Percentiles rank a stretch among this genome's conserved stretches.
These are phyloP conservation scores for Lentinula detonsa DNA, from an alignment of 768 basidiomycete species.

Conservation along the genomic window DNA sequence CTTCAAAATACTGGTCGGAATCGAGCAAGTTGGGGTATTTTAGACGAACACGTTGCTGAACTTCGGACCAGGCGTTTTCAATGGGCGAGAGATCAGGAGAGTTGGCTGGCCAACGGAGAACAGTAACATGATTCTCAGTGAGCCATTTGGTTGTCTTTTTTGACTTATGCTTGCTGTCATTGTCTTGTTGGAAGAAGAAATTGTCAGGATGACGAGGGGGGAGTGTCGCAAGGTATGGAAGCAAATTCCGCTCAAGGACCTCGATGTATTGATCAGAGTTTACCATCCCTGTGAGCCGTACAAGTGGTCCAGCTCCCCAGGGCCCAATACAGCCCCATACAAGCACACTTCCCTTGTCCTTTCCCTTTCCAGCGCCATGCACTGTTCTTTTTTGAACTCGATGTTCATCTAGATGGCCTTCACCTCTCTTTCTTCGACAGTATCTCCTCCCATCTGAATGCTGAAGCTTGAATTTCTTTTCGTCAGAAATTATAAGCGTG, in stretches of 20 bases:
- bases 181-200: constrained; percentile 26
- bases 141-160: constrained; percentile 21
- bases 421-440: no score
- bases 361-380: no score
- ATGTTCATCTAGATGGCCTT: no score
- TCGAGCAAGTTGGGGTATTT: constrained; percentile 3
- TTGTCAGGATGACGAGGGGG: neutral
- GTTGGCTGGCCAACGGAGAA: constrained; percentile 23
- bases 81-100: no score
- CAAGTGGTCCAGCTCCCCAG: neutral
- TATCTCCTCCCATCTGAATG: no score
- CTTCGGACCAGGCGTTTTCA: constrained; percentile 18
- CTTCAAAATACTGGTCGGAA: constrained; percentile 10
- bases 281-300: neutral
- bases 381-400: no score
- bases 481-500: no score
- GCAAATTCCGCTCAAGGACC: neutral
- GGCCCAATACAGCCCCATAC: neutral
- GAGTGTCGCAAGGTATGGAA: neutral
- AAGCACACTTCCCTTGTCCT: neutral
- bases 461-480: no score
- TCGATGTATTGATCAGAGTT: neutral
- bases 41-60: constrained; percentile 6
- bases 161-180: constrained; percentile 29
- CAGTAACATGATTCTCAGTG: constrained; percentile 15